phyloP scores from a whole-genome alignment of 202 grass and related monocot genomes.

The Schoenoplectus tabernaemontani region DNA sequence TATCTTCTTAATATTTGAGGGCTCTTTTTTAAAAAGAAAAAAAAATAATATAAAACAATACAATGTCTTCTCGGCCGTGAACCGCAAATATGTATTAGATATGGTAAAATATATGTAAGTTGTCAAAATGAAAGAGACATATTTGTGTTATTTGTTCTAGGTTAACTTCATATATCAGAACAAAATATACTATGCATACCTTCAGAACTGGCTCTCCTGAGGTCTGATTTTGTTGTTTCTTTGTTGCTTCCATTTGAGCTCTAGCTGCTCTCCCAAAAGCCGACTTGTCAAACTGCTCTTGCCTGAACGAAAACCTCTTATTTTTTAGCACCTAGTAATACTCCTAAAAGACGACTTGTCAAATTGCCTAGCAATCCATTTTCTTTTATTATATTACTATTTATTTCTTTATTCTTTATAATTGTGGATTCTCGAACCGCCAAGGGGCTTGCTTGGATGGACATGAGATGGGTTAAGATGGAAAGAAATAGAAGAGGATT shows the following conservation, averaged over 20 bases:
- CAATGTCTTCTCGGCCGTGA: background rate
- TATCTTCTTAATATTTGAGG: background rate
- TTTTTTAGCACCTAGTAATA: background rate
- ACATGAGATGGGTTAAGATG: background rate
- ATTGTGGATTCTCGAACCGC: background rate
- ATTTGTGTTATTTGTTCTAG: background rate
- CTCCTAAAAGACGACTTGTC: background rate
- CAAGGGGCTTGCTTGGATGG: background rate
- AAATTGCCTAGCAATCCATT: background rate
- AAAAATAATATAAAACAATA: constrained; percentile 2
- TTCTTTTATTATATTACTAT: background rate
- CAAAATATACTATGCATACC: constrained; percentile 22
- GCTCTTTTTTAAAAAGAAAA: background rate
- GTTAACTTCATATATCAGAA: background rate
- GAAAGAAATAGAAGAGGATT: background rate
- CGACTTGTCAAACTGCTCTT: constrained; percentile 74
- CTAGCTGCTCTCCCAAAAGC: constrained; percentile 69
- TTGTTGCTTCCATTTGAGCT: constrained; percentile 78
- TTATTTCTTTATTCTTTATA: background rate
- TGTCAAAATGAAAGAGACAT: background rate
- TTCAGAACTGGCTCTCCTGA: constrained; percentile 87
- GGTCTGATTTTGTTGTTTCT: constrained; percentile 54
- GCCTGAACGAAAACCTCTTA: constrained; percentile 29
- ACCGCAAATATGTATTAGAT: background rate
- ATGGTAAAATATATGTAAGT: background rate